phyloP scores from a whole-genome alignment of 768 basidiomycete species.

The Hygrocybe coccinea region DNA sequence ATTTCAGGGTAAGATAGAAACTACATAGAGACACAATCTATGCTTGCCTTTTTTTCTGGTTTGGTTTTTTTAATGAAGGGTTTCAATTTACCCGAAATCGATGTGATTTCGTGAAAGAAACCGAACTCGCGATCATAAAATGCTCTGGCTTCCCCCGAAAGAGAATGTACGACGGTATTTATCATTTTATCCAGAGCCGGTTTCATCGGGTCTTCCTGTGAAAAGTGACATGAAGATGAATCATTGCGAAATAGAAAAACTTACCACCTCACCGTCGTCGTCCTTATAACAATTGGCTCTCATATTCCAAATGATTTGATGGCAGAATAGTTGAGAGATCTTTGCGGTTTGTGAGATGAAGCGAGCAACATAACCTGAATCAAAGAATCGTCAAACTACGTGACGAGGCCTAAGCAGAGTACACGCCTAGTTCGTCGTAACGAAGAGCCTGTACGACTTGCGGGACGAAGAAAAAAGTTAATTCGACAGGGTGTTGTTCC shows the following conservation, averaged over 20 bases:
- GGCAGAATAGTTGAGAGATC: slow-evolving; percentile 96
- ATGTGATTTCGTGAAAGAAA: slow-evolving; percentile 96
- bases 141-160: slow-evolving; percentile 81
- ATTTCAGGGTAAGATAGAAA: background rate
- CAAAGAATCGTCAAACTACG: background rate
- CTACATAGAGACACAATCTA: background rate
- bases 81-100: slow-evolving; percentile 95
- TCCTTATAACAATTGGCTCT: slow-evolving; percentile 96
- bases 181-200: slow-evolving; percentile 89
- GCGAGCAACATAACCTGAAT: slow-evolving; percentile 80
- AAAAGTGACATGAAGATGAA: slow-evolving; percentile 1
- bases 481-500: slow-evolving; percentile 87
- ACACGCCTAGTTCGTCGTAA: slow-evolving; percentile 75
- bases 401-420: background rate
- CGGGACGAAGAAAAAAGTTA: slow-evolving; percentile 98
- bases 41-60: slow-evolving; percentile 85
- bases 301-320: slow-evolving; percentile 99
- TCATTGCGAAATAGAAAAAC: slow-evolving; percentile 4
- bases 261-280: slow-evolving; percentile 79
- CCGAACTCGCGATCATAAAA: slow-evolving; percentile 95
- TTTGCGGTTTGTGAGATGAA: slow-evolving; percentile 98
- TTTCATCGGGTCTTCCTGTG: slow-evolving; percentile 91
- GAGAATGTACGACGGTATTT: slow-evolving; percentile 67
- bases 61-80: slow-evolving; percentile 94
- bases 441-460: slow-evolving; percentile 97